phyloP scores from a whole-genome alignment of 352 stramenopile genomes.

The Paralagenidium karlingii region DNA sequence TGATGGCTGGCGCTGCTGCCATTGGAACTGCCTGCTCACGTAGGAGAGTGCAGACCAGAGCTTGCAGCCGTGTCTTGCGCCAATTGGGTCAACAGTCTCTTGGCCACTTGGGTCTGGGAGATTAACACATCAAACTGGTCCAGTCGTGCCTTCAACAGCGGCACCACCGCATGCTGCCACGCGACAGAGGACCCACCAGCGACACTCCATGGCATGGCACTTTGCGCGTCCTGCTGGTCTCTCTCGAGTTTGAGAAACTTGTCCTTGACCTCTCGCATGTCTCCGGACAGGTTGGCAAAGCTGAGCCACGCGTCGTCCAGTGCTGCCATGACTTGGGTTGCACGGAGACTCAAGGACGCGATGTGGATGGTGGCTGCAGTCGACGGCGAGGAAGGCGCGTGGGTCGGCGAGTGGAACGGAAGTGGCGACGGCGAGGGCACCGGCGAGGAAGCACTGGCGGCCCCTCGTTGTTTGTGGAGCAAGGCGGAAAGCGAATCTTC shows the following conservation, averaged over 20 bases:
- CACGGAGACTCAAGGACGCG: no score
- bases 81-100: slow-evolving; percentile 14
- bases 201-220: not conserved
- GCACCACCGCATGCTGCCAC: slow-evolving; percentile 9
- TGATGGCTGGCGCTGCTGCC: no score
- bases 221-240: slow-evolving; percentile 1
- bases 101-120: slow-evolving; percentile 11
- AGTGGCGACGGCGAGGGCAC: not conserved
- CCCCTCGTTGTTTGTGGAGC: not conserved
- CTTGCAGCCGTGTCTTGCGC: slow-evolving; percentile 3
- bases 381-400: slow-evolving; percentile 3
- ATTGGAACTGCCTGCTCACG: no score
- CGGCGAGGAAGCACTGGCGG: not conserved
- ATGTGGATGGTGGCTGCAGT: no score
- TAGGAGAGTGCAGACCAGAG: no score
- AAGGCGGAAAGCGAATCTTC: not conserved
- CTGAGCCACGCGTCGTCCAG: slow-evolving; percentile 20
- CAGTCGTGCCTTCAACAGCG: slow-evolving; percentile 7
- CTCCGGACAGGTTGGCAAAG: slow-evolving; percentile 15
- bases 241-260: slow-evolving; percentile 3
- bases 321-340: slow-evolving; percentile 12
- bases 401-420: not conserved
- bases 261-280: slow-evolving; percentile 11
- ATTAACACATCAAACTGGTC: slow-evolving; percentile 13
- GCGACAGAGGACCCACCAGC: not conserved